These are phyloP conservation scores for Suillus ampliporus DNA, from an alignment of 768 basidiomycete genomes.

Conservation along the genomic window DNA sequence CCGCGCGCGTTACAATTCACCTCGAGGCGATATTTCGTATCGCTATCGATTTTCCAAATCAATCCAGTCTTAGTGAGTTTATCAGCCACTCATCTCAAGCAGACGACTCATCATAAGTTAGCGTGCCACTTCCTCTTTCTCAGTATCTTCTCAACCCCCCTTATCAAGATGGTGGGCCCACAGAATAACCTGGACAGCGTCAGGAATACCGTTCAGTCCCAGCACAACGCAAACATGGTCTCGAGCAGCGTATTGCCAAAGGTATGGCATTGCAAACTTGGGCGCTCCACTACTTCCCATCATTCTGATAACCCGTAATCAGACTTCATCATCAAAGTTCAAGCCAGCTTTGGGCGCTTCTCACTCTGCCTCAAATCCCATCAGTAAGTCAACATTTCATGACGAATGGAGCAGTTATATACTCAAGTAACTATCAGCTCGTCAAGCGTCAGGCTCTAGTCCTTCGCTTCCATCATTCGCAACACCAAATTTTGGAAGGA, in stretches of 20 bases:
- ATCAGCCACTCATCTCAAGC: slow-evolving; percentile 16
- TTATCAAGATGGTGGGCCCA: neutral
- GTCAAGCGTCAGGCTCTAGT: slow-evolving; percentile 24
- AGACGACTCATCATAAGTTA: neutral
- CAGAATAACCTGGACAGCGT: slow-evolving; percentile 6
- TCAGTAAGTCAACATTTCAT: neutral
- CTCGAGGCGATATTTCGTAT: slow-evolving; percentile 3
- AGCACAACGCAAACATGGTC: slow-evolving; percentile 5
- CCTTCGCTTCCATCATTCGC: slow-evolving; percentile 47
- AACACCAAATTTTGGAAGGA: slow-evolving; percentile 50
- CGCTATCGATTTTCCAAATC: slow-evolving; percentile 7
- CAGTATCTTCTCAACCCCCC: neutral
- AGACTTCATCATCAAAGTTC: slow-evolving; percentile 44
- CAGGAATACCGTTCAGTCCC: neutral
- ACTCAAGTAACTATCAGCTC: slow-evolving; percentile 22
- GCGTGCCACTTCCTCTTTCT: neutral
- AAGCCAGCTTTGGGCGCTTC: slow-evolving; percentile 45
- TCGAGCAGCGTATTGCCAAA: slow-evolving; percentile 8
- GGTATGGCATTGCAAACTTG: neutral
- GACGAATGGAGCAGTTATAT: neutral
- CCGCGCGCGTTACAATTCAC: slow-evolving; percentile 5
- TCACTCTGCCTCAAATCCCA: slow-evolving; percentile 3
- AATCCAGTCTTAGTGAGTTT: slow-evolving; percentile 6
- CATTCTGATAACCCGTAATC: neutral
- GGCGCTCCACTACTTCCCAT: neutral